Percentiles rank a stretch among this genome's conserved stretches.
These are phyloP conservation scores for Claviceps lovelessii DNA, from an alignment of 2,329 filamentous ascomycete genomes.

Conservation along the genomic window DNA sequence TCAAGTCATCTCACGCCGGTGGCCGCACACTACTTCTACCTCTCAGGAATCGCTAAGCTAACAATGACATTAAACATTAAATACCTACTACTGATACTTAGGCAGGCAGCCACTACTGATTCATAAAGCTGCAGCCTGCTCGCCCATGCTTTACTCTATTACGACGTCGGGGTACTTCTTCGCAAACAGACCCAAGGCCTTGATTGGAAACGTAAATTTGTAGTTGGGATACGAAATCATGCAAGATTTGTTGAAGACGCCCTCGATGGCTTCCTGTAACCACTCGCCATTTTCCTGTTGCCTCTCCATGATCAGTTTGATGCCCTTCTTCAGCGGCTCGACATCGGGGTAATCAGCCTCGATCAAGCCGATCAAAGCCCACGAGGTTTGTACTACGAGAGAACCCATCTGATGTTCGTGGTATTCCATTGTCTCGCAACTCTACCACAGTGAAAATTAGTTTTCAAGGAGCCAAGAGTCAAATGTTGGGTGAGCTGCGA, in stretches of 20 bases:
- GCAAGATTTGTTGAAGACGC: constrained; percentile 97
- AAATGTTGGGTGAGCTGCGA: not conserved
- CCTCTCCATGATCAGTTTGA: constrained; percentile 69
- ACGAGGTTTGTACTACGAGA: constrained; percentile 89
- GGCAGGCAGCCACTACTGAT: not conserved
- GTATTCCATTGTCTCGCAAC: constrained; percentile 65
- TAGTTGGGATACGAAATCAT: constrained; percentile 99
- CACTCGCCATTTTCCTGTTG: constrained; percentile 87
- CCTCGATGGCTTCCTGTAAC: constrained; percentile 90
- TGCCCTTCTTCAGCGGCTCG: constrained; percentile 55
- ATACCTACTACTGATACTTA: not conserved
- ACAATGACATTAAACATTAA: not conserved
- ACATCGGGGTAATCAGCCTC: constrained; percentile 69
- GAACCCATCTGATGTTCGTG: constrained; percentile 59
- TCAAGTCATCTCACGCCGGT: not conserved
- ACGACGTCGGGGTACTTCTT: constrained; percentile 53
- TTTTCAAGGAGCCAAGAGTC: not conserved
- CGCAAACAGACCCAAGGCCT: constrained; percentile 82
- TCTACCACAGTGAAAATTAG: constrained; percentile 26
- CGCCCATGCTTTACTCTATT: constrained; percentile 17
- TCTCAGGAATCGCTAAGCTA: not conserved
- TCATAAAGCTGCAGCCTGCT: not conserved
- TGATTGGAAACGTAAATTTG: constrained; percentile 91
- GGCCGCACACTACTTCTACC: not conserved
- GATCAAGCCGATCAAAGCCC: constrained; percentile 71